Evolutionary conservation across 2,329 filamentous ascomycete genomes (phyloP).

Genomic region (Xylaria polymorpha): DNA sequence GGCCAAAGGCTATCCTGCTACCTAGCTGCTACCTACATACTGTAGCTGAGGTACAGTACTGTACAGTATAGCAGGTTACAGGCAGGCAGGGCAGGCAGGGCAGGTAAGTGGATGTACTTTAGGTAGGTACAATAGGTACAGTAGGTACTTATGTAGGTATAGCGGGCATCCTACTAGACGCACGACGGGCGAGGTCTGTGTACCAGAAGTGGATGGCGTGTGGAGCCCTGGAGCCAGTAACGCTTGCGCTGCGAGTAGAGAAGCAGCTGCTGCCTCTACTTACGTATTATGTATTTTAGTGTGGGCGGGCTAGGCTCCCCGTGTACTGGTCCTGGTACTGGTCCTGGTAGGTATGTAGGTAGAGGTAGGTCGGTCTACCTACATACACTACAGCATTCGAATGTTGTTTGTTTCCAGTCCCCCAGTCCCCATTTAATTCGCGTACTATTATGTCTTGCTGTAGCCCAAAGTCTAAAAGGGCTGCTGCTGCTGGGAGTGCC

Average conservation of each 20-base stretch:
- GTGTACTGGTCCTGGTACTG: background rate
- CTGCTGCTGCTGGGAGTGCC: conserved; percentile 6
- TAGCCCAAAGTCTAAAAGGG: conserved; percentile 33
- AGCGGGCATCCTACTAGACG: conserved; percentile 1
- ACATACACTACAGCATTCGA: conserved; percentile 3
- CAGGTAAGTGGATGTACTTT: too few relatives aligned
- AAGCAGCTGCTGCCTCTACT: conserved; percentile 5
- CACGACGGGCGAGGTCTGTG: conserved; percentile 1
- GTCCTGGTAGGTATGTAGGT: background rate
- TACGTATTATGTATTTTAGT: too few relatives aligned
- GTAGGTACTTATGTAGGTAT: background rate
- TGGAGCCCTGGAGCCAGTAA: conserved; percentile 20
- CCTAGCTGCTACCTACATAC: background rate
- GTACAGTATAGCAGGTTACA: conserved; percentile 8
- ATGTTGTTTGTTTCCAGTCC: background rate
- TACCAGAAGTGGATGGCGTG: conserved; percentile 14
- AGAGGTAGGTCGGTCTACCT: too few relatives aligned
- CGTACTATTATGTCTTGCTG: conserved; percentile 21
- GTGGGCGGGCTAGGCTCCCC: conserved; percentile 1
- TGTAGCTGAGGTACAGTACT: conserved; percentile 12
- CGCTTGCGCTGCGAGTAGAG: background rate
- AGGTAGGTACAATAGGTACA: too few relatives aligned
- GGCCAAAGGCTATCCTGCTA: conserved; percentile 27
- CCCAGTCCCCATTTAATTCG: conserved; percentile 13
- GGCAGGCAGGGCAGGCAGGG: conserved; percentile 10